Evolutionary conservation across 371 early-diverging fungal genomes (phyloP), one percentile per base, ranked within the genome.

Genomic region (Furculomyces boomerangus): DNA sequence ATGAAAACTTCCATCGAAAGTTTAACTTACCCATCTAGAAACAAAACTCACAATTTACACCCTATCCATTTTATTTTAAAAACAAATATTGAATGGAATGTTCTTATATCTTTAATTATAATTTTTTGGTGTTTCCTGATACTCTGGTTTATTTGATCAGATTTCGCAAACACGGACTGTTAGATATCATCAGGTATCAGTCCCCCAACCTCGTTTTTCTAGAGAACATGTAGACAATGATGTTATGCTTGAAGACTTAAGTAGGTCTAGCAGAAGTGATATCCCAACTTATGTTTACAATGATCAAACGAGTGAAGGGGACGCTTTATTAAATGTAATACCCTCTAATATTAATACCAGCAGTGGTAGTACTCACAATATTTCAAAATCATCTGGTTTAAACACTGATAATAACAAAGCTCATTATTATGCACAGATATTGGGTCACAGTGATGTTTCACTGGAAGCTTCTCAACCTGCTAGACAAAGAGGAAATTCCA

Each of bases 391-490:
- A n/a, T n/a, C n/a, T n/a, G n/a, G n/a, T n/a, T n/a, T 14, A 44
- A 72, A 26, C 75, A 60, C 60, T 72, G 27, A 45, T 13, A 13
- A 7, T 13, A 45, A 45, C 7, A n/a, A 45, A 45, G 46, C 46
- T 20, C n/a, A 39, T 39, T 14, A 39, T 39, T 39, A 39, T 39
- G 39, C 39, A 13, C 39, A 39, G 39, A 13, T 39, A n/a, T 39
- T 39, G 45, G 5, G 20, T 24, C 45, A 22, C 27, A 20, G 20
- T 5, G n/a, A n/a, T n/a, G n/a, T n/a, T n/a, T 45, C 20, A 45
- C 10, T 5, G 8, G 5, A 45, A 76, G 74, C 47, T 59, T 56
- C 10, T 76, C 78, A 2, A 66, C 72, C 53, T 81, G 80, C 52
- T 76, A 78, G 47, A 66, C 71, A 13, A 68, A 67, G 50, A 30